A percentile compares a stretch with the other conserved stretches of the same genome.
Conservation (phyloP, 495 filamentous ascomycete species). For the Elasticomyces elasticus region DNA sequence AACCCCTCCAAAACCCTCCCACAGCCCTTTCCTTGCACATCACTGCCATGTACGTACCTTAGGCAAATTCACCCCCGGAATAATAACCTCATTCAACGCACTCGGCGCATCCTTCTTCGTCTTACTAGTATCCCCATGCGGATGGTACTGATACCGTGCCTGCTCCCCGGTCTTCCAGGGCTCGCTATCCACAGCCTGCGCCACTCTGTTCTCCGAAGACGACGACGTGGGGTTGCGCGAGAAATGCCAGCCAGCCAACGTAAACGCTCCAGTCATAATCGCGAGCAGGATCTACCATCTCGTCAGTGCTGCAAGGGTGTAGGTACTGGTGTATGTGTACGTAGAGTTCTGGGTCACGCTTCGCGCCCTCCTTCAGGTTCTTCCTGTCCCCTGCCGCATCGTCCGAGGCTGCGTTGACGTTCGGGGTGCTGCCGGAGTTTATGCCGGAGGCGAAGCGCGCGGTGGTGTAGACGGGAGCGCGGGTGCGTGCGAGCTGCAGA, state of each 20-base stretch:
- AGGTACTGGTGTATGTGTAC: slow-evolving; percentile 39
- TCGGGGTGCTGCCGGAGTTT: slow-evolving; percentile 9
- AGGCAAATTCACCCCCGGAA: slow-evolving; percentile 85
- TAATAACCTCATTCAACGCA: slow-evolving; percentile 84
- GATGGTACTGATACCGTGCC: slow-evolving; percentile 86
- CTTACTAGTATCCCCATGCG: slow-evolving; percentile 68
- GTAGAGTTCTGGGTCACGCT: slow-evolving; percentile 72
- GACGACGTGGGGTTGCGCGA: slow-evolving; percentile 76
- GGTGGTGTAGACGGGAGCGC: slow-evolving; percentile 9
- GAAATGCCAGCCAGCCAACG: slow-evolving; percentile 80
- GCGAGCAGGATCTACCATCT: slow-evolving; percentile 64
- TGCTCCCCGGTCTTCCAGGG: slow-evolving; percentile 69
- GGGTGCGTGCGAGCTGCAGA: not conserved
- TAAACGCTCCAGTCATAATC: slow-evolving; percentile 83
- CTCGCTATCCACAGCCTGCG: slow-evolving; percentile 64
- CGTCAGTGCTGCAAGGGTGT: not conserved
- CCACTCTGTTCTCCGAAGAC: slow-evolving; percentile 68
- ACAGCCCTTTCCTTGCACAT: not conserved
- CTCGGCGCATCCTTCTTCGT: slow-evolving; percentile 81
- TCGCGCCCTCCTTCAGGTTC: slow-evolving; percentile 54
- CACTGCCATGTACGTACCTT: slow-evolving; percentile 47
- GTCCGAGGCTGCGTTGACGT: slow-evolving; percentile 7
- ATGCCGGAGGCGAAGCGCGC: slow-evolving; percentile 18
- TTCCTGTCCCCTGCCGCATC: slow-evolving; percentile 32
- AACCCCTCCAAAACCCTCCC: slow-evolving; percentile 4